Evolutionary conservation across 1,284 basidiomycete genomes (phyloP).

Genomic region (Flammula alnicola): DNA sequence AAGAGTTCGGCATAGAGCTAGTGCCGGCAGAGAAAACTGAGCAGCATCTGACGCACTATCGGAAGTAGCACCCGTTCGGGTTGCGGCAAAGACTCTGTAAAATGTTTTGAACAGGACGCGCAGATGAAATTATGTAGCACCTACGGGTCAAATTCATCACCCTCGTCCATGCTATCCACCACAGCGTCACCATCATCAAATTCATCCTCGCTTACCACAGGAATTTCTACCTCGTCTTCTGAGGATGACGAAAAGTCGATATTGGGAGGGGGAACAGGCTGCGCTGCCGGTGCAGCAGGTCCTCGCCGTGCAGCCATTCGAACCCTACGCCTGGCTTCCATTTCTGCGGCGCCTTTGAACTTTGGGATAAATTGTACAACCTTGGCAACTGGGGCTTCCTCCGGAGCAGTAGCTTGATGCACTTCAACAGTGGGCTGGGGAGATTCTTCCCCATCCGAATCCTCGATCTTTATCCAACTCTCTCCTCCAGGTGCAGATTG

Average conservation of each 20-base stretch:
- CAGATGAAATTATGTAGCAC: slow-evolving; percentile 30
- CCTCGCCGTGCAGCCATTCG: slow-evolving; percentile 65
- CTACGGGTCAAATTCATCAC: slow-evolving; percentile 78
- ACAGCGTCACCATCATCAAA: slow-evolving; percentile 61
- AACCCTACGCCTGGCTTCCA: slow-evolving; percentile 69
- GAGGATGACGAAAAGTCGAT: slow-evolving; percentile 63
- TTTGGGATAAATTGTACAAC: slow-evolving; percentile 68
- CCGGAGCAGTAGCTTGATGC: slow-evolving; percentile 44
- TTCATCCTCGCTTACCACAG: slow-evolving; percentile 51
- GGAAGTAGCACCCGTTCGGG: slow-evolving; percentile 50
- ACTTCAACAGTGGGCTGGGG: slow-evolving; percentile 40
- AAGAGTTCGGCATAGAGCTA: slow-evolving; percentile 57
- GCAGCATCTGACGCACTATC: slow-evolving; percentile 62
- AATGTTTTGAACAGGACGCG: neutral
- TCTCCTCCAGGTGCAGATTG: slow-evolving; percentile 29
- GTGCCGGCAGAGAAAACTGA: slow-evolving; percentile 56
- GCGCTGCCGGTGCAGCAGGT: slow-evolving; percentile 35
- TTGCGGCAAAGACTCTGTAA: slow-evolving; percentile 54
- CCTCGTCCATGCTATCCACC: slow-evolving; percentile 62
- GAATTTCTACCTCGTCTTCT: slow-evolving; percentile 47
- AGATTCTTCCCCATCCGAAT: slow-evolving; percentile 23
- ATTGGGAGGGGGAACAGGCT: slow-evolving; percentile 41
- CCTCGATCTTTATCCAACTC: slow-evolving; percentile 33
- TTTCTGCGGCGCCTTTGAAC: slow-evolving; percentile 78
- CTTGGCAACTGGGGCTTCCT: slow-evolving; percentile 49